These are phyloP conservation scores for Helotiales sp. DNA, from an alignment of 2,329 filamentous ascomycete species.

Conservation along the genomic window DNA sequence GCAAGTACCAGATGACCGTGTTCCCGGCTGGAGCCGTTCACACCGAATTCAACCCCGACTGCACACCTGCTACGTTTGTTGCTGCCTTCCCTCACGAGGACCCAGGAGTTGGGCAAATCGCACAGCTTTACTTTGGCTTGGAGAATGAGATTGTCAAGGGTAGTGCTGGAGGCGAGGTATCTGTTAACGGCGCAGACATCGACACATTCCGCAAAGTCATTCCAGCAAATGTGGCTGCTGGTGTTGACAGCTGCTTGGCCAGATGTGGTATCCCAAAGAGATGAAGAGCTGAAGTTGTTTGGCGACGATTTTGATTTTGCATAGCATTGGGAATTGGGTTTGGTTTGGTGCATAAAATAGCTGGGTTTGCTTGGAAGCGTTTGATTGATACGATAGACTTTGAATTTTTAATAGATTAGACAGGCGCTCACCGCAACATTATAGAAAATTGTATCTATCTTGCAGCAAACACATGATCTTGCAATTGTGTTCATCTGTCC, in stretches of 20 bases:
- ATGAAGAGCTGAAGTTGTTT: conserved; percentile 17
- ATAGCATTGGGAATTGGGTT: conserved; percentile 3
- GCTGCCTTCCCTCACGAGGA: conserved; percentile 49
- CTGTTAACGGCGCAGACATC: conserved; percentile 42
- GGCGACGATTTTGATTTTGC: neutral
- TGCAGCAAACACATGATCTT: too few relatives aligned
- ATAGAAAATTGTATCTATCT: too few relatives aligned
- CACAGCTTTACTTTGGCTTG: conserved; percentile 47
- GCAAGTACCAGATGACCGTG: conserved; percentile 54
- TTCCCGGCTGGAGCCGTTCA: conserved; percentile 60
- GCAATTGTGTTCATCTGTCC: too few relatives aligned
- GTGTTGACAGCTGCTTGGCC: conserved; percentile 50
- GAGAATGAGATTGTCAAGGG: conserved; percentile 44
- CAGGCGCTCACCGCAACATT: neutral
- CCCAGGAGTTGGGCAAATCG: conserved; percentile 44
- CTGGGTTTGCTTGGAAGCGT: neutral
- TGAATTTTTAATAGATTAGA: neutral
- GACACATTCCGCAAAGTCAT: conserved; percentile 41
- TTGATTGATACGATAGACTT: neutral
- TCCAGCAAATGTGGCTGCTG: conserved; percentile 50
- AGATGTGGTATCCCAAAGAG: conserved; percentile 47
- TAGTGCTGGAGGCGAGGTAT: conserved; percentile 36
- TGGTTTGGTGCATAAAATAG: neutral
- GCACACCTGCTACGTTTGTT: conserved; percentile 54
- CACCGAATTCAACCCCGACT: conserved; percentile 60